These are phyloP conservation scores for Arthrobotrys sphaeroides DNA, from an alignment of 2,329 filamentous ascomycete genomes.

Conservation along the genomic window DNA sequence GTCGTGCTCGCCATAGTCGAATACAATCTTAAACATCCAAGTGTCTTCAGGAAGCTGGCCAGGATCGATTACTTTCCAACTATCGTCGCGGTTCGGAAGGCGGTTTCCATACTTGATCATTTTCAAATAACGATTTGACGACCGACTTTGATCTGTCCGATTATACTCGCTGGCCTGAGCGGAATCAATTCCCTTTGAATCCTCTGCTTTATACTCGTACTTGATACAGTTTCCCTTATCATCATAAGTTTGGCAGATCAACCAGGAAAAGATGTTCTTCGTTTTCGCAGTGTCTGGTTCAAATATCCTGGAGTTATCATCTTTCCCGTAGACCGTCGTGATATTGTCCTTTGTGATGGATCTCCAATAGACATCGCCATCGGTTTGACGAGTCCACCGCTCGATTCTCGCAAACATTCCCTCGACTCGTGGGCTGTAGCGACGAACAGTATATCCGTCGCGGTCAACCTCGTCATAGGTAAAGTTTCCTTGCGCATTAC, in stretches of 20 bases:
- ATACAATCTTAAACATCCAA: constrained; percentile 60
- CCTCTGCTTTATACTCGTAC: constrained; percentile 57
- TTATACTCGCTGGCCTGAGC: not conserved
- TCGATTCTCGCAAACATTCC: constrained; percentile 55
- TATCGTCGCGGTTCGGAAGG: not conserved
- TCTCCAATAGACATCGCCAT: constrained; percentile 55
- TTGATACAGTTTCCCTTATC: constrained; percentile 54
- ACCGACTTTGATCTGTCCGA: not conserved
- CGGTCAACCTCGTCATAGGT: not conserved
- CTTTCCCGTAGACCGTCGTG: constrained; percentile 41
- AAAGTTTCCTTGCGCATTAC: not conserved
- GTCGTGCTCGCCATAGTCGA: constrained; percentile 61
- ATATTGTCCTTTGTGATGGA: constrained; percentile 52
- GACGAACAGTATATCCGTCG: constrained; percentile 39
- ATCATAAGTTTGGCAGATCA: constrained; percentile 50
- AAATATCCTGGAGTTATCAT: constrained; percentile 7
- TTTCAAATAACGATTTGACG: constrained; percentile 49
- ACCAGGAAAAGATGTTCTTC: constrained; percentile 55
- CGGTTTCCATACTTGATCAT: constrained; percentile 55
- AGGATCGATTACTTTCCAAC: not conserved
- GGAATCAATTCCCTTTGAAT: constrained; percentile 15
- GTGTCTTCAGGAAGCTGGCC: not conserved
- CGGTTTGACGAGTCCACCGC: constrained; percentile 31
- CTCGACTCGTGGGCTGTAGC: constrained; percentile 56
- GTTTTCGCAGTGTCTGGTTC: not conserved